Evolutionary conservation across 306 rosid genomes (phyloP).

Genomic region (Ormosia emarginata): DNA sequence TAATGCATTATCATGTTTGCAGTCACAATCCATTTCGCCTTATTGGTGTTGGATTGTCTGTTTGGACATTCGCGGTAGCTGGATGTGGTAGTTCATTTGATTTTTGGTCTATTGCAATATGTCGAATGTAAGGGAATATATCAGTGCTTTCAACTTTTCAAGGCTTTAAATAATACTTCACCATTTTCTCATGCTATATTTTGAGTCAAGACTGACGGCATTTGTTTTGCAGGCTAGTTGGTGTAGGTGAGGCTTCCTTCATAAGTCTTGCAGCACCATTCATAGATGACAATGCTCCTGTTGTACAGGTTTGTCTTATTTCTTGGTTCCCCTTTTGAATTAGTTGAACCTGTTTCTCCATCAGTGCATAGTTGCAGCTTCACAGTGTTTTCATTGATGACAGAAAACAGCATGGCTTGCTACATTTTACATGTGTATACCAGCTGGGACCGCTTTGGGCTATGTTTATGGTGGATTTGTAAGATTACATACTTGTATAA

Average conservation of each 20-base stretch:
- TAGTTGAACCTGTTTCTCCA: constrained; percentile 11
- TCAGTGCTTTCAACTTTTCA: constrained; percentile 15
- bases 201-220: constrained; percentile 5
- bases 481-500: constrained; percentile 36
- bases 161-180: not conserved
- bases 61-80: constrained; percentile 82
- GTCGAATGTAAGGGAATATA: constrained; percentile 67
- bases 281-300: constrained; percentile 95
- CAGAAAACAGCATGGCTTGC: constrained; percentile 99
- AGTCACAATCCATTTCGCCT: constrained; percentile 92
- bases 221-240: constrained; percentile 72
- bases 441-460: constrained; percentile 91
- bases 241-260: constrained; percentile 98
- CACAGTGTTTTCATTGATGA: constrained; percentile 23
- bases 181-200: constrained; percentile 20
- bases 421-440: constrained; percentile 92
- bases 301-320: constrained; percentile 55
- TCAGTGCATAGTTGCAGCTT: constrained; percentile 11
- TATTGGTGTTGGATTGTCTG: constrained; percentile 91
- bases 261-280: constrained; percentile 97
- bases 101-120: constrained; percentile 83
- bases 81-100: constrained; percentile 84
- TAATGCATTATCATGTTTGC: constrained; percentile 35
- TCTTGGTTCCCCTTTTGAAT: constrained; percentile 4
- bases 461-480: constrained; percentile 91